Base-by-base conservation (phyloP, 2,329 filamentous ascomycete genomes). In the Neurospora sp. region DNA sequence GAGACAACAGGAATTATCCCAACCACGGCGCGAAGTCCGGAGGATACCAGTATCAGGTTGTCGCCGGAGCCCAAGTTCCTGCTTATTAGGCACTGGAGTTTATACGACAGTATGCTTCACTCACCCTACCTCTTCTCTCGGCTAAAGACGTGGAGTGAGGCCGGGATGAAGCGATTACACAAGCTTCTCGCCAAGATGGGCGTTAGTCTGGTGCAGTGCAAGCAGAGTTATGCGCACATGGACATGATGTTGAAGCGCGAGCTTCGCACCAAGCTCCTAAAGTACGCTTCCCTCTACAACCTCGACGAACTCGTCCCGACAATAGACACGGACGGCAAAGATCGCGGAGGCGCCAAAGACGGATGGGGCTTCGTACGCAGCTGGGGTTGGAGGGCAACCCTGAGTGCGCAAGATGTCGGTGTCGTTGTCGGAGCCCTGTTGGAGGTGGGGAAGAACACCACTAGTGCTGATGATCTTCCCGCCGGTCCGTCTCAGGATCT, bases 151-250 rank as follows among this genome's bases (percentile, higher is more conserved):
- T 99, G 96, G 95, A 96, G 90, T 71, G 96, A 98, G 72, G 87
- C 87, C 67, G 96, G 96, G 3, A 86, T 92, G 68, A 97, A 96
- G 79, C 88, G 95, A 68, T 83, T 99, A 23, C 92, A 97, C 80
- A 98, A 98, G 78, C 86, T 99, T 0, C 86, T 99, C 2, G 96
- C 96, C 62, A 99, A 98, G 80, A 99, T 99, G 95, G 96, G 96
- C 39, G 92, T 99, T 69, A 97, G 92, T 77, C 83, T 98, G 43
- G 91, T 91, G 5, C 95, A 99, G 81, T 97, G 94, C 81, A 94
- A 93, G 76, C 96, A 98, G 80, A 95, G 89, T 78, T 99, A 98
- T 78, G 93, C 93, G 0, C 96, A 99, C 79, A 98, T 99, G 94
- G 95, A 98, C 80, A 96, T 97, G 89, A 90, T 97, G 80, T 83